Percentiles rank a stretch among this genome's conserved stretches.
Evolutionary conservation across 768 basidiomycete species (phyloP).

Genomic region (Tremella fuciformis): DNA sequence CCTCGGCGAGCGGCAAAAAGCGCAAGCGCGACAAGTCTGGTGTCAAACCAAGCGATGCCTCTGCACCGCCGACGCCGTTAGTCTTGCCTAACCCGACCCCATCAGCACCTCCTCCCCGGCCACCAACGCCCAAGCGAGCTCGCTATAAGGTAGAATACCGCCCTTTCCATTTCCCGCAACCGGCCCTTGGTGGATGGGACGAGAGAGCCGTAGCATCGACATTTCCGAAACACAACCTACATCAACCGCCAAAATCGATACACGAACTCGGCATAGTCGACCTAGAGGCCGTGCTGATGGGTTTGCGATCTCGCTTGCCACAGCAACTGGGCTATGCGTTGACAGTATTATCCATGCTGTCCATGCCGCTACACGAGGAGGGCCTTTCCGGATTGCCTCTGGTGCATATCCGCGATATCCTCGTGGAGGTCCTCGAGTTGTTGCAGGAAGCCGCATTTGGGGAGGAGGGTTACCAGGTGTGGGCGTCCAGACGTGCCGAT

Average conservation of each 20-base stretch:
- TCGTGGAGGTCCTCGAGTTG: conserved; percentile 82
- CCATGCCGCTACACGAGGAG: conserved; percentile 48
- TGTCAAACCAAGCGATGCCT: conserved; percentile 5
- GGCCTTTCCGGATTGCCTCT: conserved; percentile 54
- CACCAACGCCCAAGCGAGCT: conserved; percentile 49
- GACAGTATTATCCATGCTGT: conserved; percentile 72
- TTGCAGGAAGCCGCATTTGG: conserved; percentile 75
- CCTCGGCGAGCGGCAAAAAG: conserved; percentile 8
- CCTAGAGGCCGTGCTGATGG: conserved; percentile 89
- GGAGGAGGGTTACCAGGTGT: conserved; percentile 39
- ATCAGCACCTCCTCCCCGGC: conserved; percentile 12
- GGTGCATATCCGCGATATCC: conserved; percentile 69
- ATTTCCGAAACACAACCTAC: conserved; percentile 56
- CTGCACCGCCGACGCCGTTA: conserved; percentile 2
- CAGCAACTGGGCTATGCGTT: conserved; percentile 85
- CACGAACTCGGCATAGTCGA: conserved; percentile 87
- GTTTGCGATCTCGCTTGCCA: conserved; percentile 76
- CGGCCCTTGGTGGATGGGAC: conserved; percentile 78
- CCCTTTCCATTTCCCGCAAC: conserved; percentile 71
- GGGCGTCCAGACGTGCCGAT: conserved; percentile 40
- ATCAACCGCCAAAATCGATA: conserved; percentile 64
- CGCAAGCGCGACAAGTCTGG: conserved; percentile 9
- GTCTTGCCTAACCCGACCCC: background rate
- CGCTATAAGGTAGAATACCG: conserved; percentile 85
- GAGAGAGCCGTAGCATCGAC: conserved; percentile 66